Conservation (phyloP, 768 basidiomycete genomes). For the Kwoniella botswanensis region DNA sequence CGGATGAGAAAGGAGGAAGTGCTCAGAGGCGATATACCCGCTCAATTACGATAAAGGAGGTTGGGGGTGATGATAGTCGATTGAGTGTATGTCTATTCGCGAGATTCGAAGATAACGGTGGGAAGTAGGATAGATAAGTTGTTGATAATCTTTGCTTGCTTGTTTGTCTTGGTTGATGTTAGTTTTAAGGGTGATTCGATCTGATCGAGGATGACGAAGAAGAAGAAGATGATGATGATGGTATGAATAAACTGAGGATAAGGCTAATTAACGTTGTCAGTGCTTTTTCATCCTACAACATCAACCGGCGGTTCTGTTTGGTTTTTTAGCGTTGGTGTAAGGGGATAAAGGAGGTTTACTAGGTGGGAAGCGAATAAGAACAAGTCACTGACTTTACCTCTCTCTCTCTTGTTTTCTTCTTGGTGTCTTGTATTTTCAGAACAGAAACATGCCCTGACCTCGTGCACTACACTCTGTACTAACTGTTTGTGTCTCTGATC, state of each 20-base stretch:
- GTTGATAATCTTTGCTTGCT: too few relatives aligned
- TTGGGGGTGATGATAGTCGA: background rate
- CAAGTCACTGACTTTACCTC: background rate
- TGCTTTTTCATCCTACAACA: background rate
- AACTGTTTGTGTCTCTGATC: background rate
- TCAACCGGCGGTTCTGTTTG: background rate
- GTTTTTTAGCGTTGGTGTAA: background rate
- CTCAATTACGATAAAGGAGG: background rate
- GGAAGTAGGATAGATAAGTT: too few relatives aligned
- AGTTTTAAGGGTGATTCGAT: background rate
- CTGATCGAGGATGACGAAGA: background rate
- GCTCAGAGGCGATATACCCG: background rate
- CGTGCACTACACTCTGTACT: background rate
- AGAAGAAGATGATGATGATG: background rate
- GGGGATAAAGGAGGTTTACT: too few relatives aligned
- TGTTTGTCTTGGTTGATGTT: too few relatives aligned
- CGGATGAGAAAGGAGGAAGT: background rate
- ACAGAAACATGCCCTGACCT: background rate
- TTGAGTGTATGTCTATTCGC: too few relatives aligned
- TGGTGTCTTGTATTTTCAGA: background rate
- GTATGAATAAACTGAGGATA: background rate
- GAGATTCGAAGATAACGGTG: too few relatives aligned
- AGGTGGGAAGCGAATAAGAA: background rate
- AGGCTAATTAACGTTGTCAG: background rate
- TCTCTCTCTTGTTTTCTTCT: background rate